Conservation (phyloP, 108 stramenopile species). For the Nitzschia inconspicua region DNA sequence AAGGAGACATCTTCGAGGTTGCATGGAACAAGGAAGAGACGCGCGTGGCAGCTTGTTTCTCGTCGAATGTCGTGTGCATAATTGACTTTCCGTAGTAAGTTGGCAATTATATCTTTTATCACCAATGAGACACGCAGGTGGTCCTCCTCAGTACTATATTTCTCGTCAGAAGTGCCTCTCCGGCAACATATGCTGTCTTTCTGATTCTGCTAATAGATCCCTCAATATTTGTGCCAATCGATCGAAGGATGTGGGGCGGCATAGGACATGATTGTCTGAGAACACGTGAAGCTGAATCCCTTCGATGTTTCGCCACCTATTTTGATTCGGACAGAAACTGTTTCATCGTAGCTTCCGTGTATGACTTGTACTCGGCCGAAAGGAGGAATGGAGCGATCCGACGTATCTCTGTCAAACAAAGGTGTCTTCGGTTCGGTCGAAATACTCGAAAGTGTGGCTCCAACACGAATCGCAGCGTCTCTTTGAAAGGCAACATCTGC, state of each 20-base stretch:
- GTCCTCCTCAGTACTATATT: no score
- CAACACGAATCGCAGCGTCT: conserved; percentile 12
- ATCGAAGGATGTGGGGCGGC: not conserved
- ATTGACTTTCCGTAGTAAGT: conserved; percentile 62
- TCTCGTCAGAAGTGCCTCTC: no score
- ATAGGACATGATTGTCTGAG: conserved; percentile 16
- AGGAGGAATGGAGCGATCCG: no score
- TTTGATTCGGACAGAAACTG: conserved; percentile 22
- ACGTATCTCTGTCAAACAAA: no score
- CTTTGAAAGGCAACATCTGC: not conserved
- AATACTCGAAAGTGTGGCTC: not conserved
- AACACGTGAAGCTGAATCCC: conserved; percentile 1
- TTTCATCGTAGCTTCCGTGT: conserved; percentile 2
- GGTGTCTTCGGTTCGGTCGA: conserved; percentile 6
- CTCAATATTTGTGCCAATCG: not conserved
- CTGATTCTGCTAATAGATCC: not conserved
- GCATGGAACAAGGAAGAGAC: conserved; percentile 93
- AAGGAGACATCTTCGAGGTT: conserved; percentile 91
- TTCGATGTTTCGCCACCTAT: not conserved
- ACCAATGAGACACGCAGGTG: not conserved
- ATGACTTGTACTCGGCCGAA: not conserved
- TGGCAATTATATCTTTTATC: not conserved
- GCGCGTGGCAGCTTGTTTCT: conserved; percentile 86
- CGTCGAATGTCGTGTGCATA: conserved; percentile 83
- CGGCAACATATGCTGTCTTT: not conserved